Evolutionary conservation across 2,329 filamentous ascomycete species (phyloP).

Genomic region (Daldinia eschscholtzii): DNA sequence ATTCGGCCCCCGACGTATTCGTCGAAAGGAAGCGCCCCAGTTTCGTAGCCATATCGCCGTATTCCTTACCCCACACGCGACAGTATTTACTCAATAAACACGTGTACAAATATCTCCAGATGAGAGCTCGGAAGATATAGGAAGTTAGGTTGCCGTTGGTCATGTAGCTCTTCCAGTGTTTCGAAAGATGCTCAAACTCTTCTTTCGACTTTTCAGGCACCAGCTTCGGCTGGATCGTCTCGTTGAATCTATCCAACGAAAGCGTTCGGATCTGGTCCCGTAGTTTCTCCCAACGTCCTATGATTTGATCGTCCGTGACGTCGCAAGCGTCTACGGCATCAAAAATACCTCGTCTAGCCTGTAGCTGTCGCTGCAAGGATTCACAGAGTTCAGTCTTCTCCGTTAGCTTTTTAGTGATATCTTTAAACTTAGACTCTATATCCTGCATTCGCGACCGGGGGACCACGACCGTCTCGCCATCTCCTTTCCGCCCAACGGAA

Average conservation of each 20-base stretch:
- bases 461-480: constrained; percentile 38
- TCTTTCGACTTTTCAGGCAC: constrained; percentile 37
- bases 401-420: constrained; percentile 32
- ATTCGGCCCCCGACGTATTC: constrained; percentile 36
- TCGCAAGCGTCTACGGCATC: constrained; percentile 9
- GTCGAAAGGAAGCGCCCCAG: constrained; percentile 31
- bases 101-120: constrained; percentile 50
- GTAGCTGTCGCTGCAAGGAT: constrained; percentile 36
- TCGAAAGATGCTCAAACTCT: constrained; percentile 47
- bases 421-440: constrained; percentile 38
- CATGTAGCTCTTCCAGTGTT: constrained; percentile 49
- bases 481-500: background rate
- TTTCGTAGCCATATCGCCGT: constrained; percentile 35
- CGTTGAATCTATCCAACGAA: constrained; percentile 43
- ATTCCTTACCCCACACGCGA: constrained; percentile 46
- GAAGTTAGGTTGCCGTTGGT: constrained; percentile 36
- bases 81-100: constrained; percentile 44
- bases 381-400: constrained; percentile 43
- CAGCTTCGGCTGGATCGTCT: constrained; percentile 24
- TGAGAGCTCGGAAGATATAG: constrained; percentile 49
- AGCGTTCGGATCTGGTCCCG: constrained; percentile 44
- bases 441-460: constrained; percentile 39
- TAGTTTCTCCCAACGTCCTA: constrained; percentile 43
- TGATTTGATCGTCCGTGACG: constrained; percentile 41
- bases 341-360: constrained; percentile 10